Evolutionary conservation across 208 protist genomes (phyloP).

Genomic region (Naegleria lovaniensis): DNA sequence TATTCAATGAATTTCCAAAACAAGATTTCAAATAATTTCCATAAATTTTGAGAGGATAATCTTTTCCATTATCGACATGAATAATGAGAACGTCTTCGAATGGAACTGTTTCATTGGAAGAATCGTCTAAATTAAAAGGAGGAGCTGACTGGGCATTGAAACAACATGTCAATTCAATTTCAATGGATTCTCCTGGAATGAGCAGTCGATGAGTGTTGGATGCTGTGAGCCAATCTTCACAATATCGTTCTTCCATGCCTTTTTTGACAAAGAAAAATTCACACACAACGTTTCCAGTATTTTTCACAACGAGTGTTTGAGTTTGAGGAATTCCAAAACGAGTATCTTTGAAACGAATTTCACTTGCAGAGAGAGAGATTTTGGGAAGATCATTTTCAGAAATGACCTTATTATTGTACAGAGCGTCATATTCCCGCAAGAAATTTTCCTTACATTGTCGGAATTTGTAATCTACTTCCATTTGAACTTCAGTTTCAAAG

Average conservation of each 20-base stretch:
- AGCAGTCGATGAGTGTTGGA: neutral
- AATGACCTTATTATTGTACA: neutral
- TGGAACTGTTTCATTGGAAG: neutral
- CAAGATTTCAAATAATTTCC: neutral
- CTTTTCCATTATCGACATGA: conserved; percentile 4
- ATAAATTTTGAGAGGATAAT: neutral
- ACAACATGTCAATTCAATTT: conserved; percentile 1
- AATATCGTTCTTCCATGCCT: neutral
- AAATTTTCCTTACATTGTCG: neutral
- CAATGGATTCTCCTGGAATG: neutral
- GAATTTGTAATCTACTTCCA: neutral
- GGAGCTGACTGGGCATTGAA: neutral
- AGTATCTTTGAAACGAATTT: conserved; percentile 1
- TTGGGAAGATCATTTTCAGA: neutral
- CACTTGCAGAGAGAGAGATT: neutral
- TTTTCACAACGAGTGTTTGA: neutral
- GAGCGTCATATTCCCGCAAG: neutral
- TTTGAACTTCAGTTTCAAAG: neutral
- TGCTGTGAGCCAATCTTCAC: neutral
- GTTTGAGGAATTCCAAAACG: neutral
- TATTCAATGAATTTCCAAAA: conserved; percentile 7
- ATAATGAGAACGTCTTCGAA: conserved; percentile 5
- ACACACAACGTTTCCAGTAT: neutral
- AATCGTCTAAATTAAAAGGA: neutral
- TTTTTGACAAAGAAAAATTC: conserved; percentile 3